Conservation (phyloP, 768 basidiomycete genomes). For the Boletus reticulatus region DNA sequence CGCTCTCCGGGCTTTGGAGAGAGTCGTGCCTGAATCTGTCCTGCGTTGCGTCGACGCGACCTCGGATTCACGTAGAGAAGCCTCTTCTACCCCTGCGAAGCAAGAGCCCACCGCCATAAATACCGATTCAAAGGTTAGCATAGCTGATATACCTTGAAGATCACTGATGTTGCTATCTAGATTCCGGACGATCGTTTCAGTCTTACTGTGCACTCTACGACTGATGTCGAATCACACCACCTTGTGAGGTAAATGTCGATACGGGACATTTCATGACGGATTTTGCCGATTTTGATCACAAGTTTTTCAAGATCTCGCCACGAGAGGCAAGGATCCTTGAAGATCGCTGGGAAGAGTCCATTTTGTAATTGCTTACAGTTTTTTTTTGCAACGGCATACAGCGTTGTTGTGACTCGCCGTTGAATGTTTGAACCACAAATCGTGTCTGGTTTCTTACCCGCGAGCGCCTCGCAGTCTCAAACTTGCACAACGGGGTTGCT, state of each 20-base stretch:
- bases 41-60: conserved; percentile 17
- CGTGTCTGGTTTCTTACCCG: too few species aligned
- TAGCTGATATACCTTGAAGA: neutral
- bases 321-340: conserved; percentile 71
- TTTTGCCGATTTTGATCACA: conserved; percentile 61
- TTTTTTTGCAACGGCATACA: too few species aligned
- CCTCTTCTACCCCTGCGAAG: conserved; percentile 11
- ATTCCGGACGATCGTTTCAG: conserved; percentile 61
- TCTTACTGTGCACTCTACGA: conserved; percentile 36
- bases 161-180: conserved; percentile 33
- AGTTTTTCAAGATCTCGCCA: conserved; percentile 71
- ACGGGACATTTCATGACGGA: conserved; percentile 65
- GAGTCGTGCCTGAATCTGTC: conserved; percentile 25
- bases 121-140: conserved; percentile 53
- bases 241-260: conserved; percentile 47
- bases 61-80: conserved; percentile 5
- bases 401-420: too few species aligned
- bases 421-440: too few species aligned
- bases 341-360: too few species aligned
- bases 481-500: too few species aligned
- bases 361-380: too few species aligned
- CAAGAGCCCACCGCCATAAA: conserved; percentile 59
- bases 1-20: conserved; percentile 38
- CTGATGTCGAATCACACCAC: conserved; percentile 23
- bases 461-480: too few species aligned